Conservation (phyloP, 352 stramenopile species). For the Phytophthora kernoviae region DNA sequence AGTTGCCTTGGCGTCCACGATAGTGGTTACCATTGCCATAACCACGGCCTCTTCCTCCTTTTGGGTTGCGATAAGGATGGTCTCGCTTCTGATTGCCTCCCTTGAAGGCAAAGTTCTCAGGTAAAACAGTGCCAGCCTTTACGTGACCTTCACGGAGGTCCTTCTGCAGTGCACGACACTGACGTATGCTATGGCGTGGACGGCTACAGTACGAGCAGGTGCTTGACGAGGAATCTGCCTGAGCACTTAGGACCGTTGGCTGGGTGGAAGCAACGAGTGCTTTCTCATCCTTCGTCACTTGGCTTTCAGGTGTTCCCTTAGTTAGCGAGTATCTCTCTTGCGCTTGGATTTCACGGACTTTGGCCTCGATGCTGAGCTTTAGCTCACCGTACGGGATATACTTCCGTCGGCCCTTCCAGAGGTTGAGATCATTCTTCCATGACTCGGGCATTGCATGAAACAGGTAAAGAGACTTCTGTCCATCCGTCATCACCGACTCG, state of each 20-base stretch:
- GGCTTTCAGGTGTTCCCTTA: background rate
- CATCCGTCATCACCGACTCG: too few species aligned
- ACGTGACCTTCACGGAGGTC: background rate
- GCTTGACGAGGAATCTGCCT: background rate
- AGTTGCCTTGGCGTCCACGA: background rate
- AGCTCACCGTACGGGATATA: too few species aligned
- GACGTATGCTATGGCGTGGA: too few species aligned
- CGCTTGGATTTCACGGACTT: conserved; percentile 6
- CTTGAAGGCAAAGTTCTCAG: conserved; percentile 11
- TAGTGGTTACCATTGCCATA: background rate
- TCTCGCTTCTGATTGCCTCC: conserved; percentile 2
- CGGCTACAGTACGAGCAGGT: background rate
- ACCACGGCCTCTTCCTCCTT: background rate
- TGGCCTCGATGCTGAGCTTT: conserved; percentile 8
- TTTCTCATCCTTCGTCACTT: background rate
- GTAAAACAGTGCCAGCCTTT: background rate
- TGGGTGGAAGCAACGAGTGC: background rate
- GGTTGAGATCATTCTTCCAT: too few species aligned
- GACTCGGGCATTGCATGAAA: too few species aligned
- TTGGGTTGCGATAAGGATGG: conserved; percentile 5
- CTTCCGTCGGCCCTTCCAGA: too few species aligned
- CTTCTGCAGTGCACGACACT: background rate
- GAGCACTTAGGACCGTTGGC: background rate
- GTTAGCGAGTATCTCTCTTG: background rate
- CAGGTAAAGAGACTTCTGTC: too few species aligned